Evolutionary conservation across 768 basidiomycete species (phyloP).

Genomic region (Boletus bicolor): DNA sequence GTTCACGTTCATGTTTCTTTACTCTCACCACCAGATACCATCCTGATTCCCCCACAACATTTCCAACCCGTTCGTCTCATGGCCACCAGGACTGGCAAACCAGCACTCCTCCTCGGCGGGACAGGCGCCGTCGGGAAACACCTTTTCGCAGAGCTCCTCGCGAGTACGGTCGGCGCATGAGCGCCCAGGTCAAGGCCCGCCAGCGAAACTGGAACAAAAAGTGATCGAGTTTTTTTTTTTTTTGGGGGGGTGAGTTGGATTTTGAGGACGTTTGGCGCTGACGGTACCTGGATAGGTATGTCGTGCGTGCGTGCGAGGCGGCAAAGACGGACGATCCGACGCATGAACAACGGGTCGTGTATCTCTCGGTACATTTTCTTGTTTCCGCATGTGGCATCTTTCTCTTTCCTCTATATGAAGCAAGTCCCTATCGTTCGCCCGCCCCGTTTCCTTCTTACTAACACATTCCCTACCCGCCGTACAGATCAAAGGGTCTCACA

Average conservation of each 20-base stretch:
- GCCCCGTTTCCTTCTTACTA: neutral
- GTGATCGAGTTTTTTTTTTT: constrained; percentile 29
- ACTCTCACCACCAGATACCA: too few species aligned
- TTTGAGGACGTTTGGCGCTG: neutral
- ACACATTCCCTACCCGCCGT: neutral
- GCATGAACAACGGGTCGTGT: constrained; percentile 59
- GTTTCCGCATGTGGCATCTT: neutral
- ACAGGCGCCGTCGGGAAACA: constrained; percentile 68
- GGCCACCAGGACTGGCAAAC: constrained; percentile 15
- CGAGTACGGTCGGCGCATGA: constrained; percentile 64
- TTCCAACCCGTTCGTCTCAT: neutral
- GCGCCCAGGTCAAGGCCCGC: constrained; percentile 36
- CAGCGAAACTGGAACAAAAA: constrained; percentile 64
- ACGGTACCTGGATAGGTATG: constrained; percentile 46
- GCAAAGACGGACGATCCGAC: constrained; percentile 49
- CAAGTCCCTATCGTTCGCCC: constrained; percentile 14
- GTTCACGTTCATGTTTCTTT: too few species aligned
- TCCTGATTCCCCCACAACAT: too few species aligned
- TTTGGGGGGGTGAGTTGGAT: too few species aligned
- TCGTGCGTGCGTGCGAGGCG: constrained; percentile 67
- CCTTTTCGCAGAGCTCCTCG: constrained; percentile 60
- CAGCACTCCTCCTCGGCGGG: constrained; percentile 72
- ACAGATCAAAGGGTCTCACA: constrained; percentile 72
- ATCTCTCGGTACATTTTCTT: constrained; percentile 48
- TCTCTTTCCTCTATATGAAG: constrained; percentile 48